phyloP scores from a whole-genome alignment of 2,329 filamentous ascomycete species.

The Monosporascus ibericus region DNA sequence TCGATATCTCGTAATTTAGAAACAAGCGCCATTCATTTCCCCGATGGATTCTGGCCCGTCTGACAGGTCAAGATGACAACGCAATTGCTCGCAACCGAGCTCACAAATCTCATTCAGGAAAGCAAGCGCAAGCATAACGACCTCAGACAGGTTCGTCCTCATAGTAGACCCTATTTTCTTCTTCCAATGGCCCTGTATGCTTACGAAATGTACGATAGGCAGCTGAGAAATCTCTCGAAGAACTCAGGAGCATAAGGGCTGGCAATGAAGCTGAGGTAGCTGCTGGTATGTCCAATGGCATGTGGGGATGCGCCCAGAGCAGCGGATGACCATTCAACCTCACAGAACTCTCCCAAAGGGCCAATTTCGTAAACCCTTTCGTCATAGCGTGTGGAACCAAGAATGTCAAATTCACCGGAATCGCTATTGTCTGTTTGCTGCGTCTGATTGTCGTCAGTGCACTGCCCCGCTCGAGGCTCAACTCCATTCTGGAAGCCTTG shows the following conservation, averaged over 20 bases:
- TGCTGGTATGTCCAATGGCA: constrained; percentile 46
- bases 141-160: constrained; percentile 63
- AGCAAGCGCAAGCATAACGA: constrained; percentile 93
- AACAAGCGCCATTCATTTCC: no score
- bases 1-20: not conserved
- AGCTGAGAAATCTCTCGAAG: constrained; percentile 87
- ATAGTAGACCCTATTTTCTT: not conserved
- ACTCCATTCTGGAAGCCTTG: constrained; percentile 82
- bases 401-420: constrained; percentile 83
- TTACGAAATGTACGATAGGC: constrained; percentile 46
- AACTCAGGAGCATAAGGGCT: constrained; percentile 70
- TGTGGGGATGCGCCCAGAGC: not conserved
- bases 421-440: constrained; percentile 83
- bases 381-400: constrained; percentile 86
- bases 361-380: constrained; percentile 87
- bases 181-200: not conserved
- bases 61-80: constrained; percentile 66
- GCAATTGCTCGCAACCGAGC: constrained; percentile 81
- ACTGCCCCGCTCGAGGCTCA: constrained; percentile 70
- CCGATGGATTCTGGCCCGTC: constrained; percentile 18
- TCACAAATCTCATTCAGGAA: constrained; percentile 87
- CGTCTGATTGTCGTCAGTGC: constrained; percentile 78
- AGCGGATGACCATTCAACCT: constrained; percentile 9
- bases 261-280: constrained; percentile 72
- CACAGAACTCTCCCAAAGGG: constrained; percentile 73